Evolutionary conservation across 2,329 filamentous ascomycete species (phyloP), one percentile per base, ranked within the genome.

Genomic region (Stagonosporopsis tanaceti): DNA sequence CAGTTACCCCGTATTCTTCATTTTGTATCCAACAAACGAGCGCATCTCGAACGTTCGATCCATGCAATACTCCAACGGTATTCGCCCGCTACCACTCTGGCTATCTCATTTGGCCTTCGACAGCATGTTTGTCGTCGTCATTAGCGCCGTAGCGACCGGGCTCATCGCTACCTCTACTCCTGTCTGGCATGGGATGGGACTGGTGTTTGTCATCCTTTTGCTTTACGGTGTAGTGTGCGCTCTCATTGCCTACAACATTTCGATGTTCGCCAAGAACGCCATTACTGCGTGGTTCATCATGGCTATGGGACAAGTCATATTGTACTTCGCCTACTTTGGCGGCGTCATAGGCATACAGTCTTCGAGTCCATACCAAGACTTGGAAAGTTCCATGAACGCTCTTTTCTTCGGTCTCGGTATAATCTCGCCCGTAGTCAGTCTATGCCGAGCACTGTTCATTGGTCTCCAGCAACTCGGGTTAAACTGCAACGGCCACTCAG

Each of bases 51-150:
- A 92, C 59, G 90, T 97, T 15, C 86, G 93, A 41, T 89, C 89
- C 11, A 80, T 97, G 27, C 89, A 97, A 71, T 97, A 96, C 76
- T 94, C 90, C 38, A 97, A 97, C 69, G 93, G 93, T 38, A 91
- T 96, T 32, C 84, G 90, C 9, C 88, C 90, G 0, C 78, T 90
- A 15, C 91, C 92, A 0, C 81, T 97, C 1, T 97, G 93, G 93
- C 78, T 90, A 1, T 91, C 93, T 1, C 94, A 97, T 71, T 80
- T 89, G 0, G 68, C 81, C 0, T 96, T 96, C 68, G 93, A 97
- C 77, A 90, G 92, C 62, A 72, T 85, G 35, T 86, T 93, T 51
- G 86, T 91, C 2, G 70, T 95, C 11, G 67, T 85, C 3, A 84
- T 87, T 17, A 87, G 88, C 25, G 85, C 86, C 6, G 86, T 94